Base-by-base conservation (phyloP, 495 filamentous ascomycete genomes). In the Tuber borchii region DNA sequence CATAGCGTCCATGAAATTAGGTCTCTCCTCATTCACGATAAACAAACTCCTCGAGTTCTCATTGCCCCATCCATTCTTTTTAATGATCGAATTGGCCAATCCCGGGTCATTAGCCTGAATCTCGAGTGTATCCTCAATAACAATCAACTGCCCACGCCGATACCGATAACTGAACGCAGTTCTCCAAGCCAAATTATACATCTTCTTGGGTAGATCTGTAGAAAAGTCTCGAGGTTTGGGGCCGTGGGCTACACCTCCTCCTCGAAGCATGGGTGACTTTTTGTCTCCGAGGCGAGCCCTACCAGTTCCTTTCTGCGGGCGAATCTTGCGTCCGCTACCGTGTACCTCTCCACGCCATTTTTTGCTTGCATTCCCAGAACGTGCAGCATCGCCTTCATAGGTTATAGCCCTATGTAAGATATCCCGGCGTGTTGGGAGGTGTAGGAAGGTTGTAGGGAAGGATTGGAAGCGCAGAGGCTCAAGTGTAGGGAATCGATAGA, bases 111-210 rank as follows among this genome's bases (percentile, higher is more conserved):
- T 80, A 46, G 85, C 79, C 17, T 86, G 85, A 20, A 96, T 85
- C 56, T 92, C 89, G 78, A 92, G 87, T 45, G 87, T 86, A 78
- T 91, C 90, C 76, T 93, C 90, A 78, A 95, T 88, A 70, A 98
- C 88, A 70, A 97, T 86, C 83, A 99, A 85, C 86, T 97, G 92
- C 26, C 93, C 94, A 75, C 91, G 90, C 74, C 88, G 86, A 85
- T 94, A 98, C 68, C 96, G 89, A 85, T 97, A 97, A 78, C 91
- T 94, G 74, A 99, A 87, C 2, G 96, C 96, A 46, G 91, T 98
- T 82, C 96, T 90, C 93, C 93, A 98, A 17, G 96, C 96, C 81
- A 96, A 85, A 83, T 97, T 94, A 85, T 99, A 99, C 70, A 97
- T 90, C 87, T 97, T 97, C 79, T 87, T 87, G 71, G 91, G 94